Percentiles rank a stretch among this genome's conserved stretches.
These are phyloP conservation scores for Hypoxylon sp. DNA, from an alignment of 2,329 filamentous ascomycete genomes.

Conservation along the genomic window DNA sequence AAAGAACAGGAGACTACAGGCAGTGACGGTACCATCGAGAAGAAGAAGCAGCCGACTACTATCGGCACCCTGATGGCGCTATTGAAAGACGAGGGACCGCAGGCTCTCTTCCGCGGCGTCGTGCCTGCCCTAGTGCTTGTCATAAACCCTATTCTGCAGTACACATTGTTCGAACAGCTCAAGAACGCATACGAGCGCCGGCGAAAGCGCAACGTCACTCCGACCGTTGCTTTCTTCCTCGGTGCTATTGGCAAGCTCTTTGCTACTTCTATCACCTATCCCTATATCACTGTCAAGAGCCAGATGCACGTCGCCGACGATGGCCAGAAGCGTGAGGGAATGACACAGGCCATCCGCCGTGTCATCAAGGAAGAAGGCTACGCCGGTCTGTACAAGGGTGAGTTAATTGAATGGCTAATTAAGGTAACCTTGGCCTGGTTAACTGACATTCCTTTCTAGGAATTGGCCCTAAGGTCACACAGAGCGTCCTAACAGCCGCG, in stretches of 20 bases:
- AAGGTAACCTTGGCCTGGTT: slow-evolving; percentile 37
- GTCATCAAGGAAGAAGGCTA: slow-evolving; percentile 94
- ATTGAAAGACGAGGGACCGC: slow-evolving; percentile 85
- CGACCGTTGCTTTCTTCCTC: slow-evolving; percentile 88
- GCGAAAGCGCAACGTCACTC: slow-evolving; percentile 77
- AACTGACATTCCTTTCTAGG: slow-evolving; percentile 66
- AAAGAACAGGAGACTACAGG: slow-evolving; percentile 54
- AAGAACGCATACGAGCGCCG: slow-evolving; percentile 87
- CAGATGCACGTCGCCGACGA: slow-evolving; percentile 92
- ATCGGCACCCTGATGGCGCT: slow-evolving; percentile 85
- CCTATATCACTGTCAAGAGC: slow-evolving; percentile 99
- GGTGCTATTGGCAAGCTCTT: slow-evolving; percentile 95
- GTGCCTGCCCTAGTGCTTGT: slow-evolving; percentile 93
- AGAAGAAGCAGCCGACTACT: slow-evolving; percentile 75
- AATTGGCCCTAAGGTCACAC: slow-evolving; percentile 95
- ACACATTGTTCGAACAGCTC: slow-evolving; percentile 98
- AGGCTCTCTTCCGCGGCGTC: slow-evolving; percentile 91
- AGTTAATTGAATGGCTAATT: slow-evolving; percentile 51
- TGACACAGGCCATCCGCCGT: slow-evolving; percentile 81
- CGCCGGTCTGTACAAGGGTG: slow-evolving; percentile 91
- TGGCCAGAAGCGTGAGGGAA: slow-evolving; percentile 82
- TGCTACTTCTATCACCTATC: slow-evolving; percentile 94
- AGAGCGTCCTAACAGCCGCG: slow-evolving; percentile 95
- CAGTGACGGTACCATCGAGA: slow-evolving; percentile 60
- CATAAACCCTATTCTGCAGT: slow-evolving; percentile 98